These are phyloP conservation scores for Perkinsela sp. DNA, from an alignment of 208 protist genomes.

Conservation along the genomic window DNA sequence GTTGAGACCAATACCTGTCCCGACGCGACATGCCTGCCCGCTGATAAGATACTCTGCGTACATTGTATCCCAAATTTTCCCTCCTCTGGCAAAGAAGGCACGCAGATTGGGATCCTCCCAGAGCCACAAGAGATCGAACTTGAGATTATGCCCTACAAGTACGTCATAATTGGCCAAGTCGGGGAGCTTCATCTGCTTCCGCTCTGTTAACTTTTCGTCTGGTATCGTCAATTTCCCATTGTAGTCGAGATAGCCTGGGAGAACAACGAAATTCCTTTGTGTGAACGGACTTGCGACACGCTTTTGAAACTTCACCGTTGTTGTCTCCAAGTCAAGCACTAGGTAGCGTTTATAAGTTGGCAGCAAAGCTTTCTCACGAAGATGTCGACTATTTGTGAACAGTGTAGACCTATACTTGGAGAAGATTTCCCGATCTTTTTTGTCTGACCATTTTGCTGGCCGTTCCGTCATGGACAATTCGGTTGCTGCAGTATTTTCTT, in stretches of 20 bases:
- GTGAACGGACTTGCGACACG: conserved; percentile 63
- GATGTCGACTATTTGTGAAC: background rate
- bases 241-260: conserved; percentile 53
- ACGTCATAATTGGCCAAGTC: conserved; percentile 60
- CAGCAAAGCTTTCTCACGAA: conserved; percentile 24
- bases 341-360: conserved; percentile 28
- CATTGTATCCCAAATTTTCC: conserved; percentile 72
- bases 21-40: conserved; percentile 49
- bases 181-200: conserved; percentile 28
- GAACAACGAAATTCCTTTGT: conserved; percentile 53
- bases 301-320: conserved; percentile 51
- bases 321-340: conserved; percentile 60
- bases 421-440: background rate
- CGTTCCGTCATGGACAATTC: background rate
- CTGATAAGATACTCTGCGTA: conserved; percentile 65
- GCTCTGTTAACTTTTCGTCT: conserved; percentile 36
- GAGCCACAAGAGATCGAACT: conserved; percentile 64
- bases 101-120: conserved; percentile 50
- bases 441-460: background rate
- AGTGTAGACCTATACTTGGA: background rate
- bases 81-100: conserved; percentile 38
- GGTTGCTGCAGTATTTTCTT: background rate
- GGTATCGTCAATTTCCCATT: conserved; percentile 56
- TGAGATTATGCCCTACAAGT: conserved; percentile 69
- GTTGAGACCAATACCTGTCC: conserved; percentile 41